Evolutionary conservation across 495 filamentous ascomycete genomes (phyloP), one percentile per base, ranked within the genome.

Genomic region (Sordaria brevicollis): DNA sequence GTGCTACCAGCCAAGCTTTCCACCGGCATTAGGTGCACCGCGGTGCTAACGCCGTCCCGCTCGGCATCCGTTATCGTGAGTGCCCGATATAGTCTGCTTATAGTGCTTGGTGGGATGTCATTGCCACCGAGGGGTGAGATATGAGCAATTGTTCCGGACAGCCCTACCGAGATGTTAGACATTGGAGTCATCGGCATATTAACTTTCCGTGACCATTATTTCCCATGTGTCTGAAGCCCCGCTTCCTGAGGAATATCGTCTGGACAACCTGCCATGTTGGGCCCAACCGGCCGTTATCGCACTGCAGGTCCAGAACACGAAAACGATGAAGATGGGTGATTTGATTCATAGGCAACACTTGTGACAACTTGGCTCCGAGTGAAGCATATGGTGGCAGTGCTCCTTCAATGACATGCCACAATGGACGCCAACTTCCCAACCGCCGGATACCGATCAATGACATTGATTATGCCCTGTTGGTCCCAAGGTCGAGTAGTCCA

Each of bases 401-500:
- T 5, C 25, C 11, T 21, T 29, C 5, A 2, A 57, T 11, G 49
- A 2, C 25, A 31, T 57, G 8, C 25, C 25, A 15, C 49, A 7
- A 57, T 7, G 21, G 4, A 31, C 5, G 1, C 49, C 49, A 31
- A 3, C 41, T 21, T 11, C n/a, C 2, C 1, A 5, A 7, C 11
- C 25, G 3, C 3, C 25, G 49, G 10, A 5, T 31, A 11, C 21
- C 11, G 25, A 29, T 38, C 35, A 38, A 10, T 38, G 8, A 67
- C 69, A 39, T 34, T 67, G 21, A 0, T 57, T 57, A 35, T 72
- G 73, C 10, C 74, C 76, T 36, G 68, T 74, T 3, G 71, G 73
- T 1, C 73, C 74, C 41, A 69, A 36, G 17, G 69, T 69, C 4
- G 69, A 69, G 9, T 78, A 85, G 75, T 85, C 82, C 41, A 76